These are phyloP conservation scores for Globisporangium splendens DNA, from an alignment of 352 stramenopile genomes.

Conservation along the genomic window DNA sequence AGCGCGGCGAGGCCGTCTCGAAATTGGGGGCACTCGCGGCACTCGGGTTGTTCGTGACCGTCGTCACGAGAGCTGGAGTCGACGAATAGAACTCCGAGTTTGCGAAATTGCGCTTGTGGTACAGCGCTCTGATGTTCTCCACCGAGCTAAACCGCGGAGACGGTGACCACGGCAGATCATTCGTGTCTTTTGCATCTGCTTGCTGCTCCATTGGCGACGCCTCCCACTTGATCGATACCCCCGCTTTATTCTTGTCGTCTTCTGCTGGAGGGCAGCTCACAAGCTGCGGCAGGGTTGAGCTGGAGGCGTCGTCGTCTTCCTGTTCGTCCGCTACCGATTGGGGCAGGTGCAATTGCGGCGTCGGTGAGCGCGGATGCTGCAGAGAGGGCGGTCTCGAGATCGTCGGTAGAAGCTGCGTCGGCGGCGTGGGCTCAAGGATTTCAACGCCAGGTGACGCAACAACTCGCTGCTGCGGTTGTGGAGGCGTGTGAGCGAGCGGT, in stretches of 20 bases:
- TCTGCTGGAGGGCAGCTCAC: constrained; percentile 4
- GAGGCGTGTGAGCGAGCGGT: too few species aligned
- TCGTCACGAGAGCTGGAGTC: constrained; percentile 5
- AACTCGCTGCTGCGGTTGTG: too few species aligned
- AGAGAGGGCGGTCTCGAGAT: too few species aligned
- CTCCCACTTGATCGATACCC: constrained; percentile 2
- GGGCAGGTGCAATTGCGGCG: not conserved
- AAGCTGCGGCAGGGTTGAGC: constrained; percentile 8
- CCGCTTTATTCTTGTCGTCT: constrained; percentile 9
- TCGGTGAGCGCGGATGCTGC: too few species aligned
- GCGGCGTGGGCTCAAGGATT: too few species aligned
- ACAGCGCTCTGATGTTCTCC: not conserved
- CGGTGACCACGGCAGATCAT: not conserved
- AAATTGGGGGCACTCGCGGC: not conserved
- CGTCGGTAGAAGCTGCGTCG: too few species aligned
- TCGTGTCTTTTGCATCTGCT: too few species aligned
- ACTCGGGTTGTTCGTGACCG: not conserved
- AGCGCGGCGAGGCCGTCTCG: constrained; percentile 3
- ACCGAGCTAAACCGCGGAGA: not conserved
- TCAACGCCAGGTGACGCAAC: too few species aligned
- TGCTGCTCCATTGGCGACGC: constrained; percentile 7
- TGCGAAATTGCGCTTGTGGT: constrained; percentile 8
- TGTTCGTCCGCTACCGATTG: constrained; percentile 10
- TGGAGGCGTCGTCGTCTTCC: not conserved
- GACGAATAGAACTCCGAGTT: constrained; percentile 11